Base-by-base conservation (phyloP, 805 yeast genomes). In the Lipomyces anomalus region DNA sequence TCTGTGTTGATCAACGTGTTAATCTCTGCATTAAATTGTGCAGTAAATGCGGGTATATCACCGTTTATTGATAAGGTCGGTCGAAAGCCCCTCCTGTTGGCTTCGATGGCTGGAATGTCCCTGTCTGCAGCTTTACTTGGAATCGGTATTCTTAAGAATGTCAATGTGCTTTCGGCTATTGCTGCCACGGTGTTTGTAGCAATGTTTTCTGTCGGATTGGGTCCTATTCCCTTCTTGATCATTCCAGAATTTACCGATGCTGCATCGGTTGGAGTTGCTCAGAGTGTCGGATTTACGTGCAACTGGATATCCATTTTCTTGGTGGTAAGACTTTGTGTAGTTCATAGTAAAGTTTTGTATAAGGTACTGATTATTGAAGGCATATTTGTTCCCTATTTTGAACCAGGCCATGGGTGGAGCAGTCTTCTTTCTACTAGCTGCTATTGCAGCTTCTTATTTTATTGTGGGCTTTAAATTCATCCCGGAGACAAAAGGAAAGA, bases 151-250 rank as follows among this genome's bases (percentile, higher is more conserved):
- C 59, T 76, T 17, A 50, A 62, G 16, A 62, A 69, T 2, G 66
- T 67, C 40, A 69, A 84, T 0, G 26, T 65, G 0, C 49, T 81
- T 11, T 73, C 89, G 1, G 79, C 83, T 1, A 40, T 74, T 1
- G 79, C 88, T 7, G 81, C 88, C 0, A 75, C 86, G 43, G 60
- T 74, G 1, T 89, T 87, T 61, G 88, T 90, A 40, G 79, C 83
- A 0, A 76, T 87, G 22, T 92, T 90, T 69, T 97, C 97, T 0
- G 68, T 84, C 28, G 98, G 98, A 0, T 63, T 88, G 50, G 98
- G 98, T 0, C 98, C 98, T 4, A 88, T 92, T 44, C 98, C 98
- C 35, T 90, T 92, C 67, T 67, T 90, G 55, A 66, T 89, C 42
- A 81, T 90, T 7, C 78, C 95, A 4, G 97, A 92, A 61, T 80